These are phyloP conservation scores for Penicillium argentinense DNA, from an alignment of 495 filamentous ascomycete species.

Conservation along the genomic window DNA sequence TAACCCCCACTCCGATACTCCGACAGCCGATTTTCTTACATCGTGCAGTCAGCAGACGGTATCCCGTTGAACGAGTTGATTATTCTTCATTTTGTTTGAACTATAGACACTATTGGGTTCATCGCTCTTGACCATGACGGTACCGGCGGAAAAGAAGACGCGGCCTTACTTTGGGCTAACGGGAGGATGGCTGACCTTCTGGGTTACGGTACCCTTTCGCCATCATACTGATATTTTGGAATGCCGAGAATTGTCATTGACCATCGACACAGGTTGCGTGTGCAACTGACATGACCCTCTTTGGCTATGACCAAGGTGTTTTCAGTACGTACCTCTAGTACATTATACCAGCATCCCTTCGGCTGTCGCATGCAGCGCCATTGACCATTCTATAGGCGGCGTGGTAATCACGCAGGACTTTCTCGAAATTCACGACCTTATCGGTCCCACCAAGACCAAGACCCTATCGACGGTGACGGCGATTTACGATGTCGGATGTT, in stretches of 20 bases:
- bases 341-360: neutral
- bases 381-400: neutral
- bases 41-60: no score
- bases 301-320: constrained; percentile 62
- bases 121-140: neutral
- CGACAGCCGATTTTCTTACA: no score
- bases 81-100: neutral
- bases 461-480: constrained; percentile 59
- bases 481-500: constrained; percentile 63
- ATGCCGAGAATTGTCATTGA: no score
- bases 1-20: neutral
- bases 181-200: constrained; percentile 58
- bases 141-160: neutral
- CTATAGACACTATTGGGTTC: no score
- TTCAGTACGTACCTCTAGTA: constrained; percentile 41
- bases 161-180: constrained; percentile 56
- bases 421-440: constrained; percentile 50
- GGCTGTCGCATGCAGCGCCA: neutral
- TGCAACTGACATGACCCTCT: constrained; percentile 57
- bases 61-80: no score
- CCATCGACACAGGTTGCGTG: constrained; percentile 55
- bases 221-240: no score
- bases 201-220: constrained; percentile 49
- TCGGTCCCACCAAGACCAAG: constrained; percentile 48
- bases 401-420: constrained; percentile 51